Evolutionary conservation across 495 filamentous ascomycete genomes (phyloP), one percentile per base, ranked within the genome.

Genomic region (Tetracladium setigerum): DNA sequence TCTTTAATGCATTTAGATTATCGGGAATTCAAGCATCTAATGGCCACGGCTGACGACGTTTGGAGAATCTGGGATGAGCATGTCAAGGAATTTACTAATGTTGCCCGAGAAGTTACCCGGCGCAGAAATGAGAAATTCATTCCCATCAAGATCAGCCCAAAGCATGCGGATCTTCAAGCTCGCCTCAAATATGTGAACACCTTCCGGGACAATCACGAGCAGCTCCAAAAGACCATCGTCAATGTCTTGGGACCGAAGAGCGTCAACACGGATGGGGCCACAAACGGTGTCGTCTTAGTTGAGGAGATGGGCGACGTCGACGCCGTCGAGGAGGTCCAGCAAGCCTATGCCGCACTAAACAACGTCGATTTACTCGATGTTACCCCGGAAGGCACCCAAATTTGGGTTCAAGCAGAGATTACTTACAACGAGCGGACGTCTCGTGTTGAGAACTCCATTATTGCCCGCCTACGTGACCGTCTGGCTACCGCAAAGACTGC

Each of bases 251-350:
- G 90, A 0, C 81, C 87, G 12, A 86, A 83, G 53, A 64, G 73
- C 17, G 62, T 63, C 18, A 77, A 79, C 38, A 64, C 64, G 44
- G 66, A 66, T 30, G 65, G 69, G n/a, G 68, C 66, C 22, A 57
- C 68, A 9, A 80, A 83, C 45, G 81, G 81, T 5, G 76, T 76
- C 34, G 77, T 84, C 16, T 77, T 90, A 39, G 79, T 90, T 4
- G 89, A 95, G 61, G 92, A 96, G 62, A 90, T 96, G 57, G 92
- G 92, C 16, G 91, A 97, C 67, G 87, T 97, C 14, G 92, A 99
- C 67, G 92, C 92, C n/a, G 89, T 96, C 13, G 85, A 95, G 55
- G 92, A 97, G 66, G 92, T 99, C 33, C 77, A 82, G 27, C 84
- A 95, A 66, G 92, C 92, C 22, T 99, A 94, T 69, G 86, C 86